phyloP scores from a whole-genome alignment of 371 early-diverging fungal genomes.

The Haplosporangium sp. region DNA sequence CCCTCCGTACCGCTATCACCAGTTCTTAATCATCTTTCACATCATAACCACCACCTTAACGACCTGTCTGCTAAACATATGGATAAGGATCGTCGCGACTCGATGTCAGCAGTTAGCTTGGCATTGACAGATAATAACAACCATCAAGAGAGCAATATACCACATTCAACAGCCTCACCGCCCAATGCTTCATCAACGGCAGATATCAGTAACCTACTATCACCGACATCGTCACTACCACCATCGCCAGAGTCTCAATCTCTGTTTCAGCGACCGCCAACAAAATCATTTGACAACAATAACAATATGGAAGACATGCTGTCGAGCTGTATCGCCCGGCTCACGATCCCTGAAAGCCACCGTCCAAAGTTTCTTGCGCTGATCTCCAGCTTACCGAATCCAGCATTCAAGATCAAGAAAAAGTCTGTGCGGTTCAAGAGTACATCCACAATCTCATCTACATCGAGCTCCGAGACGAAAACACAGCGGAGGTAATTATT shows the following conservation, averaged over 20 bases:
- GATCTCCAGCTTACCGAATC: slow-evolving; percentile 20
- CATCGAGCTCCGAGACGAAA: background rate
- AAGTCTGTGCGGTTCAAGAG: slow-evolving; percentile 33
- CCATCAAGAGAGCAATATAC: background rate
- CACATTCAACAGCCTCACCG: background rate
- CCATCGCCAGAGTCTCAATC: background rate
- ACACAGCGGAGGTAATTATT: slow-evolving; percentile 39
- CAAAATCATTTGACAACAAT: background rate
- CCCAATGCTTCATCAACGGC: background rate
- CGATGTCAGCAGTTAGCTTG: no score
- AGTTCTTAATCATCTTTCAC: no score
- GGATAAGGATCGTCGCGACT: no score
- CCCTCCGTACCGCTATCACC: background rate
- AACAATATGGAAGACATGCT: no score
- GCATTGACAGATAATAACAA: no score
- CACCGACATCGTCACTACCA: background rate
- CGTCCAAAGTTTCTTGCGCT: slow-evolving; percentile 13
- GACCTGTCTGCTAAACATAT: no score
- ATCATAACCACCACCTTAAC: no score
- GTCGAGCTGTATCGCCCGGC: slow-evolving; percentile 4
- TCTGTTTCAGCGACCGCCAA: background rate
- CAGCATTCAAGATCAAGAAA: slow-evolving; percentile 24
- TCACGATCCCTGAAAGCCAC: slow-evolving; percentile 27
- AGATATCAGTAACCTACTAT: no score
- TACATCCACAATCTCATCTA: background rate